Evolutionary conservation across 1,139 yeast genomes (phyloP).

Genomic region (Suhomyces maxii): DNA sequence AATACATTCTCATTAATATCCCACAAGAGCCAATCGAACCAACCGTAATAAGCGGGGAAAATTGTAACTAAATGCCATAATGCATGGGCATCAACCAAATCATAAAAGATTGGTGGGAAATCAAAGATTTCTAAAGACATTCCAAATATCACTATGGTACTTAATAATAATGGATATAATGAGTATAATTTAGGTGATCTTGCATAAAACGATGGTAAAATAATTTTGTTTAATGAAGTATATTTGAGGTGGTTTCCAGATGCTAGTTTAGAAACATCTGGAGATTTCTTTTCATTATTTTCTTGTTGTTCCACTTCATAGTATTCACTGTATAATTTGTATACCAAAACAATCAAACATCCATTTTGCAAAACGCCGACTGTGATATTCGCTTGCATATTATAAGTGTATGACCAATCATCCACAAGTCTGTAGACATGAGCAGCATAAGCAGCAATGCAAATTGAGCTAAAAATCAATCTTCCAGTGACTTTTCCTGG

Average conservation of each 20-base stretch:
- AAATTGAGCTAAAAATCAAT: conserved; percentile 36
- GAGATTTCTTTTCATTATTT: conserved; percentile 4
- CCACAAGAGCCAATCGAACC: conserved; percentile 53
- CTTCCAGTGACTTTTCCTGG: conserved; percentile 30
- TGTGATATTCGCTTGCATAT: conserved; percentile 85
- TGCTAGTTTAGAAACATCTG: conserved; percentile 4
- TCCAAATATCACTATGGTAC: conserved; percentile 62
- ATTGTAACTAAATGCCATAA: conserved; percentile 87
- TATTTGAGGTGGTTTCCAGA: conserved; percentile 29
- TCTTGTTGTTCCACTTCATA: conserved; percentile 24
- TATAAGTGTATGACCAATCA: conserved; percentile 90
- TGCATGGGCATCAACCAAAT: conserved; percentile 86
- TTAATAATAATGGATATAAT: conserved; percentile 41
- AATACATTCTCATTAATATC: conserved; percentile 39
- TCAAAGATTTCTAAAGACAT: conserved; percentile 89
- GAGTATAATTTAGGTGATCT: conserved; percentile 42
- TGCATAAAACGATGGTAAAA: conserved; percentile 36
- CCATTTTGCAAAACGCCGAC: conserved; percentile 76
- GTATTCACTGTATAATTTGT: conserved; percentile 33
- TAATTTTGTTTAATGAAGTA: conserved; percentile 20
- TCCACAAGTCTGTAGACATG: conserved; percentile 69
- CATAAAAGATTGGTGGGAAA: conserved; percentile 67
- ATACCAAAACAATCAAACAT: conserved; percentile 34
- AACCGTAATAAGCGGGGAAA: conserved; percentile 52
- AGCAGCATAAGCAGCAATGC: conserved; percentile 51